Percentiles rank a stretch among this genome's conserved stretches.
Conservation (phyloP, 768 basidiomycete species). For the Hypholoma fasciculare region DNA sequence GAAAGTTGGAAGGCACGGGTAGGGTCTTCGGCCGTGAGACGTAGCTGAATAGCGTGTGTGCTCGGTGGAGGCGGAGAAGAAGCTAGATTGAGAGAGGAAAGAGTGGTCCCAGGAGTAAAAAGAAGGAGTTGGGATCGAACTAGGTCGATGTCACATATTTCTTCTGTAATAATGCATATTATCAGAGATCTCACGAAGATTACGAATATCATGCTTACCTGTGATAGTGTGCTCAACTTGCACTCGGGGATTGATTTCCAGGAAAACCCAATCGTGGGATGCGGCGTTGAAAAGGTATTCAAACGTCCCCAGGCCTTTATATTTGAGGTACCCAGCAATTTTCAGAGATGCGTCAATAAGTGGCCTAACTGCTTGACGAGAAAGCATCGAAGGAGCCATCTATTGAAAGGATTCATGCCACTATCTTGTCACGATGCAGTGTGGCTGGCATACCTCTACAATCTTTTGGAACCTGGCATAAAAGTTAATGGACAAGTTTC, state of each 20-base stretch:
- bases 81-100: slow-evolving; percentile 69
- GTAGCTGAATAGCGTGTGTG: slow-evolving; percentile 83
- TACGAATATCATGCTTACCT: slow-evolving; percentile 38
- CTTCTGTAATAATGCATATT: slow-evolving; percentile 49
- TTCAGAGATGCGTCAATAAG: slow-evolving; percentile 77
- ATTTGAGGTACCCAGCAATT: slow-evolving; percentile 72
- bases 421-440: neutral
- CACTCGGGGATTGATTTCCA: slow-evolving; percentile 90
- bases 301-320: slow-evolving; percentile 86
- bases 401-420: slow-evolving; percentile 6
- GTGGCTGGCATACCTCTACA: slow-evolving; percentile 59
- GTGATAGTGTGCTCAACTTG: slow-evolving; percentile 95
- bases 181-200: neutral
- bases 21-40: slow-evolving; percentile 89
- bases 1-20: slow-evolving; percentile 76
- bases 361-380: slow-evolving; percentile 64
- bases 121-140: slow-evolving; percentile 90
- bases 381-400: slow-evolving; percentile 76
- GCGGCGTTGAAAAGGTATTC: slow-evolving; percentile 83
- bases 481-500: neutral
- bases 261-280: slow-evolving; percentile 79
- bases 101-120: slow-evolving; percentile 59
- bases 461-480: slow-evolving; percentile 68
- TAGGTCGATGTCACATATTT: slow-evolving; percentile 87
- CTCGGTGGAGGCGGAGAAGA: slow-evolving; percentile 69